Conservation (phyloP, 75 land plant species). For the Cupressus sempervirens region DNA sequence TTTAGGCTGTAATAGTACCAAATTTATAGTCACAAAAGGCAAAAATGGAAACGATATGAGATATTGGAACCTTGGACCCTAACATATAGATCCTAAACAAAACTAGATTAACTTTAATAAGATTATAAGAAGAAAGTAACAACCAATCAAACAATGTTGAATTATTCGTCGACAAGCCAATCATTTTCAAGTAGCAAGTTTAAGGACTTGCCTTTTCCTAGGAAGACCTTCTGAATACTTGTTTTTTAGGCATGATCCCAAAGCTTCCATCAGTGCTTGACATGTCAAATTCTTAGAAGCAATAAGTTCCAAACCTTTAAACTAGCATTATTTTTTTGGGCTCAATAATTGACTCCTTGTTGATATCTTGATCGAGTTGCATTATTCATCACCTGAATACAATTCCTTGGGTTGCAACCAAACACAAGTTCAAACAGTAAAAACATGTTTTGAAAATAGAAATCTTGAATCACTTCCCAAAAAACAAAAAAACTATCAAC, state of each 20-base stretch:
- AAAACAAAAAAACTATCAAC: no score
- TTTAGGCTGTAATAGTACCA: background rate
- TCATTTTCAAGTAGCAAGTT: background rate
- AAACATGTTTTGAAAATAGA: no score
- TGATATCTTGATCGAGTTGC: no score
- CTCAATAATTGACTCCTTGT: conserved; percentile 66
- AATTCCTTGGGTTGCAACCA: no score
- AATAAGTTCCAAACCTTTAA: conserved; percentile 78
- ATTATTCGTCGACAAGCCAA: background rate
- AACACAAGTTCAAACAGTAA: no score
- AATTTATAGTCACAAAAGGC: background rate
- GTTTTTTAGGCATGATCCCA: conserved; percentile 87
- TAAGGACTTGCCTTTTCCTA: conserved; percentile 64
- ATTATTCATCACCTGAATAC: no score
- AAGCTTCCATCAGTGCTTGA: conserved; percentile 90
- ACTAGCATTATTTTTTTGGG: conserved; percentile 73
- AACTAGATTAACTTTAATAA: background rate
- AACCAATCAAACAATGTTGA: background rate
- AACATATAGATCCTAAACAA: background rate
- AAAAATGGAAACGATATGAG: no score
- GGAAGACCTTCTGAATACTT: conserved; percentile 98
- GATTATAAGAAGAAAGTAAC: background rate
- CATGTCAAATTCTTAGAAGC: conserved; percentile 97
- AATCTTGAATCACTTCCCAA: no score
- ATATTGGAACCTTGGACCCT: background rate